Evolutionary conservation across 2,329 filamentous ascomycete genomes (phyloP).

Genomic region (Fusarium devonianum): DNA sequence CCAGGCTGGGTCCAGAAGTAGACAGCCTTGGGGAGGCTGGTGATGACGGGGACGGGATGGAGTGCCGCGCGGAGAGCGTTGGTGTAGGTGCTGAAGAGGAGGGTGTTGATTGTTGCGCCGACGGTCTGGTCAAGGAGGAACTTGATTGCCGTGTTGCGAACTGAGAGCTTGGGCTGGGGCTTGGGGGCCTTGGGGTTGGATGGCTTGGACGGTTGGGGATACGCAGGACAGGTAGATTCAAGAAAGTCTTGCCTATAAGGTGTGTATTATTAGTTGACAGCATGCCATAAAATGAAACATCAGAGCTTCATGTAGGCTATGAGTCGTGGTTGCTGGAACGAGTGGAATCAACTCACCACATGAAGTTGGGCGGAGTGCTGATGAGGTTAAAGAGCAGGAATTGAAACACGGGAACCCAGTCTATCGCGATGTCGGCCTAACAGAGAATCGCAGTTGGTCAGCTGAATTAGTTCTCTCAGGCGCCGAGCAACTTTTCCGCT

Average conservation of each 20-base stretch:
- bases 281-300: conserved; percentile 1
- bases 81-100: conserved; percentile 68
- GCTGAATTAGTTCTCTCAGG: too few relatives aligned
- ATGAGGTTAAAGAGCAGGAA: conserved; percentile 78
- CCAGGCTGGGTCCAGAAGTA: conserved; percentile 48
- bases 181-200: conserved; percentile 49
- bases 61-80: conserved; percentile 63
- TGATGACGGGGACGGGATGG: conserved; percentile 49
- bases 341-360: conserved; percentile 68
- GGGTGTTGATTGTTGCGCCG: conserved; percentile 69
- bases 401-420: conserved; percentile 74
- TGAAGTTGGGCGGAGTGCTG: conserved; percentile 81
- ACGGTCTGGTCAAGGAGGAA: conserved; percentile 73
- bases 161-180: conserved; percentile 57
- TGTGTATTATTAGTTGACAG: conserved; percentile 19
- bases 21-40: conserved; percentile 46
- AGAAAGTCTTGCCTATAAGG: conserved; percentile 73
- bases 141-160: conserved; percentile 71
- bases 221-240: conserved; percentile 76
- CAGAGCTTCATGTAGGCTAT: background rate
- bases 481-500: too few relatives aligned
- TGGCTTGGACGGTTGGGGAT: conserved; percentile 51
- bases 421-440: conserved; percentile 67
- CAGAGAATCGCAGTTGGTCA: background rate
- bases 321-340: background rate